Evolutionary conservation across 1,139 yeast species (phyloP), one percentile per base, ranked within the genome.

Genomic region (Scheffersomyces insectosa): DNA sequence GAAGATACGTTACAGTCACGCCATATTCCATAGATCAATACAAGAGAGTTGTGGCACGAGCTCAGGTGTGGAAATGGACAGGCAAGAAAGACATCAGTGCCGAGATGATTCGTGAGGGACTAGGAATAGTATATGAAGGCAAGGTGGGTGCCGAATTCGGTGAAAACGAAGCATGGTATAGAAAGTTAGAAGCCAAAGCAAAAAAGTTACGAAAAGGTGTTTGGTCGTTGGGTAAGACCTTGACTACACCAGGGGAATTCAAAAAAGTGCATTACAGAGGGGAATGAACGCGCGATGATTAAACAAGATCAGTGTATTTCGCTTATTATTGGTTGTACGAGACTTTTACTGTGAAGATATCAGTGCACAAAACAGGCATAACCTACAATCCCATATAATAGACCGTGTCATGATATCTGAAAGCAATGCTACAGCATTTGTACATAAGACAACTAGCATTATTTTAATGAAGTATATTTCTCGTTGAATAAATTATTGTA

Each of bases 1-100:
- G 95, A 1, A 73, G 79, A 38, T 72, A 76, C 44, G 85, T 91
- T 8, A 79, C 85, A 45, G 77, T 93, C 5, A 82, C 86, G 42
- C 97, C 98, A 0, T 75, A 87, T 40, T 75, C 86, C 36, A 68
- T 87, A 3, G 99, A 93, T 63, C 98, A 93, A 63, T 93, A 95
- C 62, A 85, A 84, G 44, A 70, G 99, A 40, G 84, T 90, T 23
- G 98, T 93, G 3, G 95, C 90, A 1, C 82, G 86, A 50, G 95
- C 87, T 9, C 75, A 77, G 47, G 80, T 88, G 8, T 79, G 88
- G 80, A 85, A 83, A 62, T 79, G 85, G 78, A 78, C 79, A 4
- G 95, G 96, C 0, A 75, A 75, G 51, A 79, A 77, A 50, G 96
- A 93, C 58, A 84, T 93, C 10, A 85, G 97, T 55, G 82, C 85